phyloP scores from a whole-genome alignment of 352 stramenopile species.

The Thalassiosira tumida region DNA sequence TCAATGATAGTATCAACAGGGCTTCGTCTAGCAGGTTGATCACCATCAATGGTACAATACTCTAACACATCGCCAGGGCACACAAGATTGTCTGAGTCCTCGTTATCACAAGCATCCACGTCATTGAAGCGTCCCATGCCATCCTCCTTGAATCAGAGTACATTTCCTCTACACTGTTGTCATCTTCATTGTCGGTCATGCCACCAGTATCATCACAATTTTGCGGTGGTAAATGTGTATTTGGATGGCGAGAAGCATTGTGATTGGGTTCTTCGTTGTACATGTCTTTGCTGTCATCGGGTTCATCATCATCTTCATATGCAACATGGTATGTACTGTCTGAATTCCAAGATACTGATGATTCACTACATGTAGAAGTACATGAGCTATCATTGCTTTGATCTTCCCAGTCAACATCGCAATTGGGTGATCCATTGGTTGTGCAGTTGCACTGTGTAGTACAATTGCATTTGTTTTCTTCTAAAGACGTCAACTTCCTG shows the following conservation, averaged over 20 bases:
- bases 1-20: not conserved
- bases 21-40: not conserved
- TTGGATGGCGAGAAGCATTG: not conserved
- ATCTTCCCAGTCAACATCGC: not conserved
- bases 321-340: not conserved
- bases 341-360: not conserved
- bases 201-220: too few relatives aligned
- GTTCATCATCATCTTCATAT: not conserved
- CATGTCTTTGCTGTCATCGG: not conserved
- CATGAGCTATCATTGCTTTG: not conserved
- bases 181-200: constrained; percentile 2
- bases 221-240: too few relatives aligned
- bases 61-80: not conserved
- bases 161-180: not conserved
- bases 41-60: not conserved
- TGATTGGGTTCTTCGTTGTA: not conserved
- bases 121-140: not conserved
- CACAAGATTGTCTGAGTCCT: not conserved
- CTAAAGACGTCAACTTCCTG: not conserved
- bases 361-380: not conserved
- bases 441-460: too few relatives aligned
- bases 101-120: not conserved
- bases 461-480: too few relatives aligned
- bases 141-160: constrained; percentile 6
- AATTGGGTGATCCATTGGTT: too few relatives aligned